Base-by-base conservation (phyloP, 2,329 filamentous ascomycete species). In the Akanthomyces dipterigenus region DNA sequence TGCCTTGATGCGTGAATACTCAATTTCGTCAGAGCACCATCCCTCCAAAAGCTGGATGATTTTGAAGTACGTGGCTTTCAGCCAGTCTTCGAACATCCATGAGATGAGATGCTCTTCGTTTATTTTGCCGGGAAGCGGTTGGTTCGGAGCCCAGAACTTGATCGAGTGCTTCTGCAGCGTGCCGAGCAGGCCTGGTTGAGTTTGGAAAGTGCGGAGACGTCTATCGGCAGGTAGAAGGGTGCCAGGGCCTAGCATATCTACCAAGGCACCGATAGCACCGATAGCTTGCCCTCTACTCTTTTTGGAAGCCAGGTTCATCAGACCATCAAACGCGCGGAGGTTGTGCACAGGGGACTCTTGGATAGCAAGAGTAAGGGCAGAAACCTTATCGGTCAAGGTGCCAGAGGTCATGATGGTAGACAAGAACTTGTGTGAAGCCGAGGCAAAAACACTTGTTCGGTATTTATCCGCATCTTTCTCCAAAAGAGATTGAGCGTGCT, bases 261-360 rank as follows among this genome's bases (percentile, higher is more conserved):
- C 96, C 61, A 99, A 78, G 1, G 96, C 95, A 26, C 90, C 89
- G 59, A 98, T 82, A n/a, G 96, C 93, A 70, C 93, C 89, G 62
- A 99, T 87, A 8, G 95, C 93, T 71, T 96, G 93, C 24, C 90
- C 90, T 73, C 96, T 89, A 71, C 91, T 98, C 75, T 92, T 91
- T 77, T 99, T 99, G 69, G 87, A 88, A n/a, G 93, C 91, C 48
- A 99, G 77, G 1, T 78, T 83, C 66, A 98, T 80, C 51, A 99
- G 79, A 64, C 86, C 91, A 68, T 98, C 93, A 64, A 98, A 87
- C 0, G 93, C 89, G 70, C 95, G 93, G 65, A 86, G 88, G 64
- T 93, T 98, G 75, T 99, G 95, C 56, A 98, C 78, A 20, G 95
- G 95, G 9, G 96, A 98, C 75, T 99, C 95, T 77, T 99, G 96